Conservation (phyloP, 2,329 filamentous ascomycete species). For the Colletotrichum brevisporum region DNA sequence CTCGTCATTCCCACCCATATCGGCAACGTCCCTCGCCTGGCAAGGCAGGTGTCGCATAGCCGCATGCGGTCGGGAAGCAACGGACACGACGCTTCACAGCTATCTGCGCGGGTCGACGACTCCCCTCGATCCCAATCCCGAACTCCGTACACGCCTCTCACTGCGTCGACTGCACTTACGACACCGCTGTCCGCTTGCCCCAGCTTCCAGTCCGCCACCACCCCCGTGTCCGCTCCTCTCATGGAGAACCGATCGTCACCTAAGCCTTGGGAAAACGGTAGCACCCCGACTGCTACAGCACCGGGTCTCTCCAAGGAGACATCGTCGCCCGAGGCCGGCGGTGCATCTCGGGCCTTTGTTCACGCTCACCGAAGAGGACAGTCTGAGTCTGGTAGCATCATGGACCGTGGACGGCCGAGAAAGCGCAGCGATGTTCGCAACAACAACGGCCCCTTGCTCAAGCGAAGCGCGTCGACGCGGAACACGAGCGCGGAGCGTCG, state of each 20-base stretch:
- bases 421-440: constrained; percentile 63
- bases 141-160: constrained; percentile 61
- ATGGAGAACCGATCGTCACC: constrained; percentile 60
- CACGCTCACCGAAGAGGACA: constrained; percentile 65
- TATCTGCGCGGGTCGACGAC: constrained; percentile 59
- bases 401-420: constrained; percentile 73
- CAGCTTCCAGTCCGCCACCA: constrained; percentile 44
- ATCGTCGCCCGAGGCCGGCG: constrained; percentile 49
- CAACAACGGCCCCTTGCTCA: constrained; percentile 54
- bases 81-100: constrained; percentile 56
- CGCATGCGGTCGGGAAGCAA: constrained; percentile 63
- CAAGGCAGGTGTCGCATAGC: constrained; percentile 57
- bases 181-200: constrained; percentile 61
- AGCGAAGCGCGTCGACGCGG: constrained; percentile 52
- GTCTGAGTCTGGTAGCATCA: constrained; percentile 71
- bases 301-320: constrained; percentile 49
- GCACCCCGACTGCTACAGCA: constrained; percentile 44
- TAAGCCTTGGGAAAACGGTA: constrained; percentile 58
- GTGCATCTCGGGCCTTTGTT: constrained; percentile 45
- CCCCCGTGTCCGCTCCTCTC: constrained; percentile 63
- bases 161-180: constrained; percentile 56
- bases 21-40: constrained; percentile 37
- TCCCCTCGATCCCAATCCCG: constrained; percentile 59
- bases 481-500: constrained; percentile 65
- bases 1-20: constrained; percentile 64